Evolutionary conservation across 352 stramenopile species (phyloP), one percentile per base, ranked within the genome.

Genomic region (Phytophthora chlamydospora): DNA sequence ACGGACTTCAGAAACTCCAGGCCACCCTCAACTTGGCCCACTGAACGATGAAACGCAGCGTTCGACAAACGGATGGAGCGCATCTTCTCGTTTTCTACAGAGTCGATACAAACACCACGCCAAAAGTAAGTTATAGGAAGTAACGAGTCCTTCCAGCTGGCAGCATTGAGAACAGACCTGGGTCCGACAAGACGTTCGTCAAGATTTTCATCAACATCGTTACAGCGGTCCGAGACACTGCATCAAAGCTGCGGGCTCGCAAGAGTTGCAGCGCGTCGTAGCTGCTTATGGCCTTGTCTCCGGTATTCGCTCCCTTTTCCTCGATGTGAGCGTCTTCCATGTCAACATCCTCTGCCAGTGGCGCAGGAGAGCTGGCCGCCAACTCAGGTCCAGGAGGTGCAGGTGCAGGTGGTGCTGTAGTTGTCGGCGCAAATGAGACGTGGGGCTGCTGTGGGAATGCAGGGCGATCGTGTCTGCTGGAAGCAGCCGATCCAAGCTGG

Each of bases 171-270:
- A 24, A 16, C 16, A 45, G 72, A 95, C 88, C 85, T 76, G 78
- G 82, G 46, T 91, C 69, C 8, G 86, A 95, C 17, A 96, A 62
- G 19, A 96, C 71, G 51, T 95, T 96, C 10, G 83, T 81, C 43
- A 95, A 64, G 51, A 96, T 93, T 68, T 92, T 95, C 80, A 95
- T 87, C 32, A 96, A 58, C 16, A 84, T 95, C 33, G 63, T 68
- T 27, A 95, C 62, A n/a, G 85, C 71, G 2, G 48, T 62, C 11
- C 69, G 72, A 11, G 85, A 90, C 0, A 88, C 80, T 8, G 80
- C 68, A 61, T 96, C 88, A 58, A 94, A 96, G 57, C 66, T 86
- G 55, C 66, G 85, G 61, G 91, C 73, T 32, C 85, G 81, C 10
- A 96, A 71, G 51, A 86, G 51, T 56, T 94, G 83, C 32, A 96